Base-by-base conservation (phyloP, 768 basidiomycete genomes). In the Suillus spraguei region DNA sequence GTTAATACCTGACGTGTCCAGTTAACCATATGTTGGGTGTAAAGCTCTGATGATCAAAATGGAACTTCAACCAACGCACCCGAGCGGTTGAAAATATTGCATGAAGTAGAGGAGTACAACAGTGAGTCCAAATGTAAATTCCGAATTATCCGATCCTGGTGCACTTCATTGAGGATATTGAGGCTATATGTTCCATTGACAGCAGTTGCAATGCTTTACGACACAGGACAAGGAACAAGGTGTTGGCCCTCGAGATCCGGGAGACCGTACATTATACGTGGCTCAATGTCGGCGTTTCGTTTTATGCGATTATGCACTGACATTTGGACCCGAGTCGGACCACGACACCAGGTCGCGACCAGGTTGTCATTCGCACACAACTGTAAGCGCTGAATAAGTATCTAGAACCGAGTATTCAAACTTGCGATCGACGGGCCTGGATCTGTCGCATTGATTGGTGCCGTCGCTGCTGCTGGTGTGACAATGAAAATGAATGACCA, bases 401-500 rank as follows among this genome's bases (percentile, higher is more conserved):
- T 32, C 32, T 33, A 17, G 50, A 20, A 52, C 52, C 33, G 56
- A 38, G 41, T 14, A 22, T 54, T 22, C 32, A 33, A 52, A 60
- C 10, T 60, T 58, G 32, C 60, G 38, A 61, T 28, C 33, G 36
- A 42, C 50, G 60, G 60, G 10, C 24, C 17, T 14, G 33, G 41
- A 47, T 28, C 33, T 60, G 20, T 33, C 24, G 24, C 49, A 54
- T 62, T 59, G 41, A 22, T 64, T 28, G 22, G 60, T 55, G 61
- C 20, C 56, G 61, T 60, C 60, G 61, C 52, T 58, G 59, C 49
- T 16, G 56, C 46, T 39, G 38, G 28, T 20, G 59, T 56, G 53
- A 61, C 65, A 66, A 58, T 66, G 68, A 59, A 66, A 70, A 70
- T 50, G 52, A 68, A 66, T 61, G 60, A 32, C 63, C 38, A 41